phyloP scores from a whole-genome alignment of 495 filamentous ascomycete species.

The Staphylotrichum longicolle region DNA sequence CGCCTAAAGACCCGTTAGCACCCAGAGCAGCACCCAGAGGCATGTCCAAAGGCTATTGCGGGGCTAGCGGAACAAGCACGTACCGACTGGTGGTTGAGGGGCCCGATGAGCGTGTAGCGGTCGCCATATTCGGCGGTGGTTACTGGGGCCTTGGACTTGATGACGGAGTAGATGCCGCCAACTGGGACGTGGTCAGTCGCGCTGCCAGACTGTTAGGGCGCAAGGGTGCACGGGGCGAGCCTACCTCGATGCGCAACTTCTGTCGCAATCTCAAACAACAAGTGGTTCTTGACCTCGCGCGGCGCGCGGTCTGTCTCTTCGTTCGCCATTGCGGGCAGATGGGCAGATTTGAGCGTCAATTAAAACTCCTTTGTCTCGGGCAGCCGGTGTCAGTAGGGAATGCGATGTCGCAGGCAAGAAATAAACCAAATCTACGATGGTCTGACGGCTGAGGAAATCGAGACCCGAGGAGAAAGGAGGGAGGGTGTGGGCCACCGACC shows the following conservation, averaged over 20 bases:
- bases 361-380: slow-evolving; percentile 1
- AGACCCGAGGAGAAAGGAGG: background rate
- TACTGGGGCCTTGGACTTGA: slow-evolving; percentile 97
- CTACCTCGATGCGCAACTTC: slow-evolving; percentile 94
- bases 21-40: slow-evolving; percentile 3
- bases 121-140: slow-evolving; percentile 98
- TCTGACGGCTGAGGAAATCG: background rate
- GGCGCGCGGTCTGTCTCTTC: slow-evolving; percentile 38
- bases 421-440: background rate
- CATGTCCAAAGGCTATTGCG: background rate
- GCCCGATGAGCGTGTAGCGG: slow-evolving; percentile 91
- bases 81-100: slow-evolving; percentile 85
- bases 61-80: slow-evolving; percentile 29
- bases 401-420: slow-evolving; percentile 4
- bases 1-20: slow-evolving; percentile 51
- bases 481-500: background rate
- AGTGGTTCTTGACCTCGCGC: slow-evolving; percentile 51
- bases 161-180: slow-evolving; percentile 96
- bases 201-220: background rate
- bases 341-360: too few relatives aligned
- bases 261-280: slow-evolving; percentile 90
- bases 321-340: slow-evolving; percentile 26
- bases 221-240: slow-evolving; percentile 22
- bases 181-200: slow-evolving; percentile 52
- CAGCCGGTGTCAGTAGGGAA: slow-evolving; percentile 3